A percentile compares a stretch with the other conserved stretches of the same genome.
Conservation (phyloP, 2,329 filamentous ascomycete species). For the Davidsoniella australis region DNA sequence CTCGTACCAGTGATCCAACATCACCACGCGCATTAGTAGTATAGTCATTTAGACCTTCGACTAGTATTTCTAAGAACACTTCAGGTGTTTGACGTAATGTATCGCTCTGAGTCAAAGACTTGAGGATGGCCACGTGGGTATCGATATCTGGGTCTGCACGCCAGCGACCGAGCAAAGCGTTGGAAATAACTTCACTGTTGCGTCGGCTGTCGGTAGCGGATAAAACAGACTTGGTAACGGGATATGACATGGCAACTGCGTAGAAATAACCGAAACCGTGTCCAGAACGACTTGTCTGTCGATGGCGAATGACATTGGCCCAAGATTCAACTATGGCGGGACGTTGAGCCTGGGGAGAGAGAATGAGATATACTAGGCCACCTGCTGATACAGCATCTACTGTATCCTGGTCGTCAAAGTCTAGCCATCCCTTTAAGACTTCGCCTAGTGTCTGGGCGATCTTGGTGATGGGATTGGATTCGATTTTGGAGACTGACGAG, state of each 20-base stretch:
- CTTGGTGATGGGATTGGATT: background rate
- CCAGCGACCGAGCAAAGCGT: slow-evolving; percentile 37
- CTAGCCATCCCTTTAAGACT: slow-evolving; percentile 22
- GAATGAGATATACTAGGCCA: slow-evolving; percentile 30
- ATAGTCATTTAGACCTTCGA: slow-evolving; percentile 64
- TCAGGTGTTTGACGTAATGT: slow-evolving; percentile 25
- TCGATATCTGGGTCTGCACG: slow-evolving; percentile 30
- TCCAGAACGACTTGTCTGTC: slow-evolving; percentile 20
- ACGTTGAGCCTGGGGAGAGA: slow-evolving; percentile 24
- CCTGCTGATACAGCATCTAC: slow-evolving; percentile 33
- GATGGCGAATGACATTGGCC: slow-evolving; percentile 25
- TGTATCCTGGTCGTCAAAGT: slow-evolving; percentile 32
- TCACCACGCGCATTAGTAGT: slow-evolving; percentile 81
- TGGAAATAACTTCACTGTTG: slow-evolving; percentile 21
- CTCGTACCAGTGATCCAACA: slow-evolving; percentile 68
- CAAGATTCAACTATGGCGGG: slow-evolving; percentile 27
- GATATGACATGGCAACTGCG: slow-evolving; percentile 33
- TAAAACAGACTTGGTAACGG: slow-evolving; percentile 19
- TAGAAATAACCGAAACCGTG: slow-evolving; percentile 35
- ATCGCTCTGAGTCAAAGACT: slow-evolving; percentile 32
- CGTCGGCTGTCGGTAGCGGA: slow-evolving; percentile 2
- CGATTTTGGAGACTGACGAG: background rate
- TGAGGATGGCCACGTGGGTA: slow-evolving; percentile 36
- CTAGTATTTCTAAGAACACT: slow-evolving; percentile 29
- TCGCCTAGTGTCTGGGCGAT: slow-evolving; percentile 1